Base-by-base conservation (phyloP, 2,329 filamentous ascomycete genomes). In the Capronia coronata region DNA sequence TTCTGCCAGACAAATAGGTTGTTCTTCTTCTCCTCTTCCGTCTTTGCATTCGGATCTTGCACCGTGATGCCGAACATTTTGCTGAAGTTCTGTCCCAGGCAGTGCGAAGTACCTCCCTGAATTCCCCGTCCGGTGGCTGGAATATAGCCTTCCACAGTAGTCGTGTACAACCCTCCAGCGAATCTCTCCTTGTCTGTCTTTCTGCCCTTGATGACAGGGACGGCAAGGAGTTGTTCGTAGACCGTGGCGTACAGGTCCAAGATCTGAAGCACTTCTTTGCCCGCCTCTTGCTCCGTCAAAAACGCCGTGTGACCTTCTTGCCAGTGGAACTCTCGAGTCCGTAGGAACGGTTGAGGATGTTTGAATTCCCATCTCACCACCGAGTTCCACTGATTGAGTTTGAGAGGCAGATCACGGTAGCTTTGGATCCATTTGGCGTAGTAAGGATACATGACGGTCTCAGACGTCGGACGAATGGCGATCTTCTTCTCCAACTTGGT, bases 101-200 rank as follows among this genome's bases (percentile, higher is more conserved):
- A 88, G 74, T 98, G 93, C 45, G 88, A 95, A 34, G 93, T 98
- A 46, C 83, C 93, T 59, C 90, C 93, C 72, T 98, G 93, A 54
- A 98, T 97, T 67, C 93, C 93, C 66, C 93, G 86, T 19, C 93
- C 93, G 58, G 94, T 97, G 55, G 88, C 83, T 29, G 93, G 90
- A 59, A 98, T 96, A 68, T 95, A 98, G 27, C 89, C 93, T 72
- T 98, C 93, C 41, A 94, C 86, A 1, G 93, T 98, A 51, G 91
- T 94, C 41, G 93, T 97, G 75, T 94, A 98, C 71, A 91, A 84
- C 59, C 90, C 90, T 67, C 93, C 93, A 7, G 93, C 90, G 62
- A 98, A 98, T 73, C 95, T 95, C 74, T 98, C 93, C 64, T 94
- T 95, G 67, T 94, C 89, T 0, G 94, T 98, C 80, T 98, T 98